Conservation (phyloP, 495 filamentous ascomycete species). For the Penicillium malachiteum region DNA sequence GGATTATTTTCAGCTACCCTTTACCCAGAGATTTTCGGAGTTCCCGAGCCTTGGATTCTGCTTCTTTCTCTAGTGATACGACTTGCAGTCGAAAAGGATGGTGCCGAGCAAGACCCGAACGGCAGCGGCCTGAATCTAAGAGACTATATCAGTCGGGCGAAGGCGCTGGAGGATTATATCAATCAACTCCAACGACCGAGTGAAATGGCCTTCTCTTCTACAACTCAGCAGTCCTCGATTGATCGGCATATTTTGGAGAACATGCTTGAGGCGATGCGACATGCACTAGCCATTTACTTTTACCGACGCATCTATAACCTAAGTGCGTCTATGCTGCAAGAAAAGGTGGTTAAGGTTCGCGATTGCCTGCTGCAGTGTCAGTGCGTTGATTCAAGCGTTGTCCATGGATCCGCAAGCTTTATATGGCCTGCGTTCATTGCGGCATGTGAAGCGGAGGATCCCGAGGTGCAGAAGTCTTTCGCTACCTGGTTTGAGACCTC, state of each 20-base stretch:
- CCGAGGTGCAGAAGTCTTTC: constrained; percentile 21
- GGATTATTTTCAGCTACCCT: constrained; percentile 25
- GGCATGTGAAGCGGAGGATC: constrained; percentile 27
- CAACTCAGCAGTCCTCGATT: constrained; percentile 10
- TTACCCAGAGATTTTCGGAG: constrained; percentile 29
- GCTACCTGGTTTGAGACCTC: constrained; percentile 25
- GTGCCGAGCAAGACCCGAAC: constrained; percentile 7
- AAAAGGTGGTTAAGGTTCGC: constrained; percentile 19
- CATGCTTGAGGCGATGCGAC: constrained; percentile 25
- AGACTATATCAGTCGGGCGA: constrained; percentile 22
- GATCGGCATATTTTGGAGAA: constrained; percentile 13
- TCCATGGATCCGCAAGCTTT: constrained; percentile 21
- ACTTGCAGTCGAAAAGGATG: constrained; percentile 28
- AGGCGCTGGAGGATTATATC: constrained; percentile 23
- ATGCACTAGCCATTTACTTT: constrained; percentile 29
- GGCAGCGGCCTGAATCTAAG: constrained; percentile 13
- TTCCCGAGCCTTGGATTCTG: constrained; percentile 25
- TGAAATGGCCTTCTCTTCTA: constrained; percentile 3
- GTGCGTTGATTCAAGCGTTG: constrained; percentile 16
- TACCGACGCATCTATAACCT: constrained; percentile 32
- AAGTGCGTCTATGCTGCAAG: constrained; percentile 22
- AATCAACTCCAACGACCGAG: constrained; percentile 15
- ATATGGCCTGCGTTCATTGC: constrained; percentile 33
- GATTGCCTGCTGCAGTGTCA: constrained; percentile 21
- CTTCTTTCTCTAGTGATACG: constrained; percentile 26